phyloP scores from a whole-genome alignment of 495 filamentous ascomycete species.

The Oleoguttula mirabilis region DNA sequence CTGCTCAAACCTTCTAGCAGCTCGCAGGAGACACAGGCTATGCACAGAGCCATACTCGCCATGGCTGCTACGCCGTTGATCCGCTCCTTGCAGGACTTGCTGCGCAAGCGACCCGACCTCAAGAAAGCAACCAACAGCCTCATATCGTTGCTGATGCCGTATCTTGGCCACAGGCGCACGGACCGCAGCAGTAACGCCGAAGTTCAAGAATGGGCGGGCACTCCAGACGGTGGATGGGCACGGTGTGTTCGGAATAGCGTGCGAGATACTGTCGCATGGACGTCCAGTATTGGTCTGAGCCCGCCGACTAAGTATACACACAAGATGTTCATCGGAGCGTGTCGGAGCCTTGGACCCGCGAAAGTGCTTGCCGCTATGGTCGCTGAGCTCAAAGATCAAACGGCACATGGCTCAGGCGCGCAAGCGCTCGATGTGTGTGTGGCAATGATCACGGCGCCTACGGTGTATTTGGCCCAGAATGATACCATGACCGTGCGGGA shows the following conservation, averaged over 20 bases:
- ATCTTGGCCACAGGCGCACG: too few species aligned
- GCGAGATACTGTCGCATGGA: constrained; percentile 62
- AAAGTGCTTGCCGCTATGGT: constrained; percentile 33
- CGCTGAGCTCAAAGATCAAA: constrained; percentile 55
- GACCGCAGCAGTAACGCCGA: neutral
- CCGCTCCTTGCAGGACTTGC: constrained; percentile 59
- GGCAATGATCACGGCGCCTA: constrained; percentile 61
- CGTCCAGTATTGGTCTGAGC: constrained; percentile 43
- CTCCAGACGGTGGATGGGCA: constrained; percentile 46
- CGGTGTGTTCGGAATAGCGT: constrained; percentile 53
- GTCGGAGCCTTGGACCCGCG: too few species aligned
- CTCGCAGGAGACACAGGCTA: constrained; percentile 65
- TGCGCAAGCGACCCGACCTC: constrained; percentile 48
- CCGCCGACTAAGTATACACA: constrained; percentile 70
- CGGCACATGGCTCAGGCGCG: constrained; percentile 40
- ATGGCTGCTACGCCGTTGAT: constrained; percentile 70
- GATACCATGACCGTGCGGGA: constrained; percentile 57
- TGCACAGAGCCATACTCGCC: constrained; percentile 72
- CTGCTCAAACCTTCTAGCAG: constrained; percentile 65
- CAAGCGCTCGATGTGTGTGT: constrained; percentile 63
- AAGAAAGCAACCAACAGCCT: constrained; percentile 62
- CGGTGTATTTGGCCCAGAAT: too few species aligned
- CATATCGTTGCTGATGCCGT: constrained; percentile 53
- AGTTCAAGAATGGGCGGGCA: constrained; percentile 17
- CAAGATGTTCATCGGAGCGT: constrained; percentile 52